These are phyloP conservation scores for Amanita rimosa DNA, from an alignment of 768 basidiomycete genomes.

Conservation along the genomic window DNA sequence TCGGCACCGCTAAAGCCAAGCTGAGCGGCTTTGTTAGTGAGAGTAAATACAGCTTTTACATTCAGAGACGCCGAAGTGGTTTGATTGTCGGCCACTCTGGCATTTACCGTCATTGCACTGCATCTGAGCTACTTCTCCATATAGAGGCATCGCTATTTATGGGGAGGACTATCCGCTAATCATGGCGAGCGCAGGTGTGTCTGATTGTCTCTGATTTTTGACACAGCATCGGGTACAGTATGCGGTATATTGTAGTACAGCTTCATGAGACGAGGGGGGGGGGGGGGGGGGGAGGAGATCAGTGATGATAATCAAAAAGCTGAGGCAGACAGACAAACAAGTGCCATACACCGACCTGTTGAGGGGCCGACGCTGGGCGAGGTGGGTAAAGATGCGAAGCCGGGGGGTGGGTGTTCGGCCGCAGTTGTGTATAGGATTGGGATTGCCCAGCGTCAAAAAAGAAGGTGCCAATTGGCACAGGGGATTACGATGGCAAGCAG, in stretches of 20 bases:
- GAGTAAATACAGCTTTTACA: too few species aligned
- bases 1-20: too few species aligned
- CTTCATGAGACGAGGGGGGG: too few species aligned
- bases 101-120: not conserved
- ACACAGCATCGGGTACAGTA: not conserved
- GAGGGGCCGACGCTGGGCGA: too few species aligned
- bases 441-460: not conserved
- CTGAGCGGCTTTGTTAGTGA: too few species aligned
- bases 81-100: conserved; percentile 3
- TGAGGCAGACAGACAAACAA: not conserved
- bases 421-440: not conserved
- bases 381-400: too few species aligned
- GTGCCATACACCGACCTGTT: too few species aligned
- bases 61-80: not conserved
- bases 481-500: conserved; percentile 1
- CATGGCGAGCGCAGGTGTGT: not conserved
- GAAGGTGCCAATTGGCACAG: too few species aligned
- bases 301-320: not conserved
- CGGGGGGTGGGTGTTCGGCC: conserved; percentile 2
- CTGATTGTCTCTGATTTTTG: not conserved
- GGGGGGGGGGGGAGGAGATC: too few species aligned
- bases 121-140: not conserved
- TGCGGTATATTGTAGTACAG: too few species aligned
- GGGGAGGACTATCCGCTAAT: not conserved
- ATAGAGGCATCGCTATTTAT: conserved; percentile 3